Evolutionary conservation across 2,329 filamentous ascomycete genomes (phyloP), one percentile per base, ranked within the genome.

Genomic region (Magnaporthiopsis rhizophila): DNA sequence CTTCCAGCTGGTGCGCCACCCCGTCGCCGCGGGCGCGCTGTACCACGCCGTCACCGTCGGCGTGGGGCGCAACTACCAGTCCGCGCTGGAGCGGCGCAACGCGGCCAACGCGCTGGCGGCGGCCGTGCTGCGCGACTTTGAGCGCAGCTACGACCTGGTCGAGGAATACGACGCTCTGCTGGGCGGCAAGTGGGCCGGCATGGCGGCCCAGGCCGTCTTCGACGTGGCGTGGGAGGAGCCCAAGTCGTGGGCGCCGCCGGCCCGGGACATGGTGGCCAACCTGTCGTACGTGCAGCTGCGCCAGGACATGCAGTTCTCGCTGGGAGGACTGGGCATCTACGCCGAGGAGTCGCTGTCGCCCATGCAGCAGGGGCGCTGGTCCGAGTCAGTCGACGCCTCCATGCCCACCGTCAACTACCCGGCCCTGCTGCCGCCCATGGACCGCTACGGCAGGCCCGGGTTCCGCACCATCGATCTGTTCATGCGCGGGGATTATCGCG

Each of bases 161-260:
- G 73, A 78, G 60, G 75, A 79, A 63, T 89, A 86, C 77, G 81
- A 89, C 70, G 73, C 75, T 13, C 74, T 89, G 21, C 74, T 88
- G 0, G 78, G 78, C 65, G 86, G 87, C 0, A 88, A 89, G 73
- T 87, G 86, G 86, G 80, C 77, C 68, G 78, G 84, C 71, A 85
- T 89, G 72, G 79, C 88, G 71, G 82, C 81, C 0, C 83, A 85
- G 68, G 73, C 85, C 11, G 81, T 82, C 26, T 85, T 82, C 60
- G 76, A 83, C 63, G 79, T 77, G 59, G 80, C 80, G 72, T 84
- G 87, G 87, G 88, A 91, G 74, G 88, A 91, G 71, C 86, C 89
- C 1, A 79, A 77, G 61, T 80, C 80, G 72, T 84, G 87, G 87
- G 88, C 91, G 74, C 88, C 90, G 71, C 87, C 89, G 1, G 90